These are phyloP conservation scores for Irpex sp. DNA, from an alignment of 1,284 basidiomycete genomes.

Conservation along the genomic window DNA sequence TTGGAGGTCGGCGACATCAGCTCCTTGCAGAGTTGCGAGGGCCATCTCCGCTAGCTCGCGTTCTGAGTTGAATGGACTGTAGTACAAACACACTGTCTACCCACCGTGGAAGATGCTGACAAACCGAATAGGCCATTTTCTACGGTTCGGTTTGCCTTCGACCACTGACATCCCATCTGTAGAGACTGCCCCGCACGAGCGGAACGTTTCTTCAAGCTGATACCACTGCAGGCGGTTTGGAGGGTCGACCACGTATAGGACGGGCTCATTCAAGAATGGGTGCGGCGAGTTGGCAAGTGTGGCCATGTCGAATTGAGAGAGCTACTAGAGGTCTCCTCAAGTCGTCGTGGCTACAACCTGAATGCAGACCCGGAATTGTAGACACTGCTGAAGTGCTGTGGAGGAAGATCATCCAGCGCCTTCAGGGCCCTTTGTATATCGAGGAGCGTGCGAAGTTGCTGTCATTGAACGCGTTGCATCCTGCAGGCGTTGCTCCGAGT, in stretches of 20 bases:
- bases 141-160: not conserved
- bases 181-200: not conserved
- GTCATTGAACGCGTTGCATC: too few relatives aligned
- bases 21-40: too few relatives aligned
- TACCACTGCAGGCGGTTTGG: slow-evolving; percentile 2
- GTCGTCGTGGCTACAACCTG: not conserved
- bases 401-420: too few relatives aligned
- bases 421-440: too few relatives aligned
- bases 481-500: too few relatives aligned
- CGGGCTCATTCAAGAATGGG: not conserved
- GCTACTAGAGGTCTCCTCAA: not conserved
- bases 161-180: not conserved
- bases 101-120: too few relatives aligned
- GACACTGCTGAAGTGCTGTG: not conserved
- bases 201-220: not conserved
- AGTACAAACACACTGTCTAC: too few relatives aligned
- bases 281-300: not conserved
- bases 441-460: too few relatives aligned
- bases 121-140: too few relatives aligned
- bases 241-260: slow-evolving; percentile 2
- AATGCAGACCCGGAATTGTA: not conserved
- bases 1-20: too few relatives aligned
- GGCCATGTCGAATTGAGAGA: not conserved
- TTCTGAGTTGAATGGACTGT: too few relatives aligned
- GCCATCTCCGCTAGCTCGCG: too few relatives aligned